Percentiles rank a stretch among this genome's conserved stretches.
phyloP scores from a whole-genome alignment of 2,329 filamentous ascomycete species.

The Aspergillus arachidicola region DNA sequence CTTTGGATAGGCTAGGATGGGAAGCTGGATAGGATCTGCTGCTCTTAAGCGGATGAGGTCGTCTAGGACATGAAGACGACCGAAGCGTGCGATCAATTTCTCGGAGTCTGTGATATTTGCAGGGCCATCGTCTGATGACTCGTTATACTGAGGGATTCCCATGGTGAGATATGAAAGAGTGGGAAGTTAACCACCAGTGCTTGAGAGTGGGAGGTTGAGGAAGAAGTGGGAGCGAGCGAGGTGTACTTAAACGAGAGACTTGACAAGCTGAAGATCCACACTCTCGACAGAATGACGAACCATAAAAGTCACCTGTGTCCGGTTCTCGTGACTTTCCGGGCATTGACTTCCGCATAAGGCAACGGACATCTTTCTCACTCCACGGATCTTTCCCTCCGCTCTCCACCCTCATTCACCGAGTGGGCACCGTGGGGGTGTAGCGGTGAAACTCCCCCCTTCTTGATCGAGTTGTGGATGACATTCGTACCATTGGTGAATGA shows the following conservation, averaged over 20 bases:
- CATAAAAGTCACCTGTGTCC: background rate
- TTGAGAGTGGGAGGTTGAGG: background rate
- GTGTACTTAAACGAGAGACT: slow-evolving; percentile 11
- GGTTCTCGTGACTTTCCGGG: background rate
- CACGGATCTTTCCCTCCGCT: background rate
- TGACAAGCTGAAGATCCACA: background rate
- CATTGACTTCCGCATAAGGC: background rate
- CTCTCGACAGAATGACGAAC: background rate
- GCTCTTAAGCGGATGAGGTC: slow-evolving; percentile 46
- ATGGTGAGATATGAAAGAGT: slow-evolving; percentile 11
- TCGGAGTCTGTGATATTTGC: slow-evolving; percentile 7
- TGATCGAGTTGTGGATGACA: background rate
- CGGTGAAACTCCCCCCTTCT: background rate
- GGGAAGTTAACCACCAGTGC: background rate
- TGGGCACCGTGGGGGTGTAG: background rate
- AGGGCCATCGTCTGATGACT: background rate
- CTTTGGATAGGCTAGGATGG: slow-evolving; percentile 47
- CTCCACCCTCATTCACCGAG: background rate
- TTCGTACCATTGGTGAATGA: background rate
- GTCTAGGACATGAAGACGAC: slow-evolving; percentile 45
- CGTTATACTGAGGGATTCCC: slow-evolving; percentile 21
- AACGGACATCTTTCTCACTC: background rate
- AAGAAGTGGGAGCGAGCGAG: background rate
- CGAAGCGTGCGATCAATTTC: slow-evolving; percentile 35
- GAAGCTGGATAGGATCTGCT: slow-evolving; percentile 41